Evolutionary conservation across 1,139 yeast genomes (phyloP).

Genomic region (Zygoascus meyerae): DNA sequence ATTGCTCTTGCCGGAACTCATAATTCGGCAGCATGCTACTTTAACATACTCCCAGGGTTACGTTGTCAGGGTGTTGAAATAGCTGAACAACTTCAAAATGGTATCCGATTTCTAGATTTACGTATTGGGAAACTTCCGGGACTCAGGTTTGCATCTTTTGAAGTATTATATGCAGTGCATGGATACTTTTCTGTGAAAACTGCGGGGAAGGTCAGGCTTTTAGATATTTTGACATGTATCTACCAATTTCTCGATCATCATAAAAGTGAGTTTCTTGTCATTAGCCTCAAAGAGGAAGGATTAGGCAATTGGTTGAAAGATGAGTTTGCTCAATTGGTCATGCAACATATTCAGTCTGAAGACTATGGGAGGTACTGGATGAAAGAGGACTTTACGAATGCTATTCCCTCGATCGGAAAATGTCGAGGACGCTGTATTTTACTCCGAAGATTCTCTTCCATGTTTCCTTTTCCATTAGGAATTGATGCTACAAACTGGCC

Average conservation of each 20-base stretch:
- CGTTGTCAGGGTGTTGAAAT: constrained; percentile 67
- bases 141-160: constrained; percentile 26
- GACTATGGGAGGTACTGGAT: constrained; percentile 59
- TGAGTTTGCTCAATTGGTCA: constrained; percentile 66
- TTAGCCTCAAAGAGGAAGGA: constrained; percentile 74
- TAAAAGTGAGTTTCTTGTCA: constrained; percentile 55
- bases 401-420: constrained; percentile 54
- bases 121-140: constrained; percentile 58
- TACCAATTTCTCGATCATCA: constrained; percentile 51
- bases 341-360: constrained; percentile 46
- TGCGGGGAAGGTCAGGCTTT: constrained; percentile 51
- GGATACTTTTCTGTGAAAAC: constrained; percentile 71
- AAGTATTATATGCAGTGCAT: constrained; percentile 63
- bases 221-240: constrained; percentile 48
- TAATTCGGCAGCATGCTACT: constrained; percentile 68
- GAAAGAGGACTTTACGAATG: constrained; percentile 27
- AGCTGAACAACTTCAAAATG: constrained; percentile 59
- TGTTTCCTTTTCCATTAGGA: constrained; percentile 41
- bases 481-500: constrained; percentile 65
- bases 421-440: constrained; percentile 62
- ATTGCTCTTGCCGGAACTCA: constrained; percentile 77
- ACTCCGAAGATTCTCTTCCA: constrained; percentile 65
- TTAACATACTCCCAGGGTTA: constrained; percentile 65
- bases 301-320: constrained; percentile 59
- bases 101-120: constrained; percentile 68